Conservation (phyloP, 164 flowering plant species). For the Aristolochia contorta region DNA sequence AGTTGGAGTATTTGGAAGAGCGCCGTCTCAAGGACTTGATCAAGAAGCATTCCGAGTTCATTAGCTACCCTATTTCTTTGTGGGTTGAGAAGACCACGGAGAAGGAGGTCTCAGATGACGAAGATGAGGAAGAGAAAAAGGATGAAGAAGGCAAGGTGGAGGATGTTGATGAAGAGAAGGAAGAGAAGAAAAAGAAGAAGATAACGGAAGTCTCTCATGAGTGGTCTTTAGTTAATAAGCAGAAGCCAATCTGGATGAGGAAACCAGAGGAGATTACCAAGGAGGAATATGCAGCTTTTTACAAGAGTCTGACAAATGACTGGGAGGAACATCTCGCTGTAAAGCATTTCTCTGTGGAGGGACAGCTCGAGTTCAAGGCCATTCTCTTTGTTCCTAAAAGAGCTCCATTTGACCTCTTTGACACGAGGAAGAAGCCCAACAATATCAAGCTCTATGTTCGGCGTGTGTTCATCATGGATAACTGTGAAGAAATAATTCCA, state of each 20-base stretch:
- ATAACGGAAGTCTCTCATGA: conserved; percentile 46
- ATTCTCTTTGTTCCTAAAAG: conserved; percentile 46
- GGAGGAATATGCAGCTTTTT: conserved; percentile 55
- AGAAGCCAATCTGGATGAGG: conserved; percentile 53
- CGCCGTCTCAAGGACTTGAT: conserved; percentile 47
- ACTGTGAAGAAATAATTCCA: conserved; percentile 53
- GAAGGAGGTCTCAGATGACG: conserved; percentile 45
- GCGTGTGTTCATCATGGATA: conserved; percentile 53
- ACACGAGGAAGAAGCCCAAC: conserved; percentile 51
- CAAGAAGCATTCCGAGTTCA: conserved; percentile 56
- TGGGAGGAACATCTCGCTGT: conserved; percentile 56
- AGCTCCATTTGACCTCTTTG: conserved; percentile 58
- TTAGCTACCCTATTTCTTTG: conserved; percentile 50
- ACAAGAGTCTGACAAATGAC: conserved; percentile 60
- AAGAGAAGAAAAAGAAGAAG: conserved; percentile 43
- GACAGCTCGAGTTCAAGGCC: conserved; percentile 56
- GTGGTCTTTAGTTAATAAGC: conserved; percentile 45
- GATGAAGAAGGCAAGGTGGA: conserved; percentile 43
- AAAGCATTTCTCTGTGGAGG: conserved; percentile 61
- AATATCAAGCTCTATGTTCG: conserved; percentile 58
- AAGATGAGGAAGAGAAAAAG: conserved; percentile 43
- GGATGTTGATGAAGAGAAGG: conserved; percentile 46
- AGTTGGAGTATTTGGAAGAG: conserved; percentile 52
- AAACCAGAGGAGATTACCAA: conserved; percentile 53
- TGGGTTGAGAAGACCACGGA: conserved; percentile 55